Conservation (phyloP, 208 protist species). For the Trypanosoma caninum region DNA sequence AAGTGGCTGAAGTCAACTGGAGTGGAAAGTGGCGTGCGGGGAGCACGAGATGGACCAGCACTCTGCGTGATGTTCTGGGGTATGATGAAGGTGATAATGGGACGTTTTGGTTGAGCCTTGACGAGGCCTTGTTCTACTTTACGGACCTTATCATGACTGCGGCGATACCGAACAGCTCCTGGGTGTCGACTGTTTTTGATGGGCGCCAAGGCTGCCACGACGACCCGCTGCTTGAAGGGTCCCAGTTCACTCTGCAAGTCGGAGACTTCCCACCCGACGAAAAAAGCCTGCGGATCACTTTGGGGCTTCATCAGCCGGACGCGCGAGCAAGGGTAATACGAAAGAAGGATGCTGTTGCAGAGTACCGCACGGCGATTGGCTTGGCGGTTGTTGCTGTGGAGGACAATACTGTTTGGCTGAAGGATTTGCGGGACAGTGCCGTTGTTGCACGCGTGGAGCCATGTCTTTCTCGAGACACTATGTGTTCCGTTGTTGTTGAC, state of each 20-base stretch:
- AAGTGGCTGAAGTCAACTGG: conserved; percentile 37
- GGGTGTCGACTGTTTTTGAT: conserved; percentile 23
- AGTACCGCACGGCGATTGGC: conserved; percentile 51
- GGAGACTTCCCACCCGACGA: conserved; percentile 24
- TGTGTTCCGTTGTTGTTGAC: conserved; percentile 18
- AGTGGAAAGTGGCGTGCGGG: conserved; percentile 55
- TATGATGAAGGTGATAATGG: conserved; percentile 34
- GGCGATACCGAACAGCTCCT: conserved; percentile 13
- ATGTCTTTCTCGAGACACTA: conserved; percentile 15
- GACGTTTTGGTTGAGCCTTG: conserved; percentile 74
- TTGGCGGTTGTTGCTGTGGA: conserved; percentile 48
- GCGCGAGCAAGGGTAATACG: conserved; percentile 61
- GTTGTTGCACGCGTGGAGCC: conserved; percentile 29
- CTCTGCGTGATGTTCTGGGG: conserved; percentile 39
- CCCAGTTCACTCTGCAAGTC: conserved; percentile 45
- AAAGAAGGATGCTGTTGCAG: conserved; percentile 35
- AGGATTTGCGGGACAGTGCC: conserved; percentile 32
- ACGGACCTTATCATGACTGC: conserved; percentile 65
- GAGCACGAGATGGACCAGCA: conserved; percentile 52
- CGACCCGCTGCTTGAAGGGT: conserved; percentile 5
- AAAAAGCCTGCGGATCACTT: conserved; percentile 36
- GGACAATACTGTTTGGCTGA: conserved; percentile 53
- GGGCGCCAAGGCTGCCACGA: conserved; percentile 10
- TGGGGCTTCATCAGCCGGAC: conserved; percentile 76
- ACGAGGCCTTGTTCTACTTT: conserved; percentile 88